Percentiles rank a stretch among this genome's conserved stretches.
Evolutionary conservation across 164 flowering plant species (phyloP).

Genomic region (Cinnamomum micranthum): DNA sequence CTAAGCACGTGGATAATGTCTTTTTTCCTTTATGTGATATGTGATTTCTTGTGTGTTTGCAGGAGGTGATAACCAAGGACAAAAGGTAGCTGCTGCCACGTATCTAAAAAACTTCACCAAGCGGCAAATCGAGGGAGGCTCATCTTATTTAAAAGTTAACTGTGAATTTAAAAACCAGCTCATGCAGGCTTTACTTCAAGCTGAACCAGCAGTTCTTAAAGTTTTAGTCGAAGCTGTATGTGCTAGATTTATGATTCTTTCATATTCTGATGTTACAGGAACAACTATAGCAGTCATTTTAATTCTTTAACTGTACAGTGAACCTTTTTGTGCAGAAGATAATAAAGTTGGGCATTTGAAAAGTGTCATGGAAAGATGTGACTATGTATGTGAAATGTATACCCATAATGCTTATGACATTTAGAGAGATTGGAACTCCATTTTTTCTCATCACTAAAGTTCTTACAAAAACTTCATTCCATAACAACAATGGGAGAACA

Average conservation of each 20-base stretch:
- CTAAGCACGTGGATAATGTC: not conserved
- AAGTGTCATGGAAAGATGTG: no score
- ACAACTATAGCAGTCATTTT: not conserved
- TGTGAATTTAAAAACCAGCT: conserved; percentile 53
- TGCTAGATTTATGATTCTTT: not conserved
- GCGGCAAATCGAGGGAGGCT: conserved; percentile 25
- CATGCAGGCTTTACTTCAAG: conserved; percentile 49
- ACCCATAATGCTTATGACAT: no score
- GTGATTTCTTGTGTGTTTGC: not conserved
- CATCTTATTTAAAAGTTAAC: conserved; percentile 22
- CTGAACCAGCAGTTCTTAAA: conserved; percentile 52
- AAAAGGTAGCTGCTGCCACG: conserved; percentile 63
- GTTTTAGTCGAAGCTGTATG: conserved; percentile 70
- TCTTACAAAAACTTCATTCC: no score
- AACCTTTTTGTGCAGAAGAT: no score
- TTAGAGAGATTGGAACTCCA: no score
- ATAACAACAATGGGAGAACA: no score
- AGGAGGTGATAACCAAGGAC: conserved; percentile 53
- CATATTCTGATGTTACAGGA: not conserved
- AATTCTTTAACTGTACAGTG: no score
- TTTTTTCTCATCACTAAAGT: no score
- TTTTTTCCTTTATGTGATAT: not conserved
- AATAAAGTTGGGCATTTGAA: no score
- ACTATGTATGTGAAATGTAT: no score
- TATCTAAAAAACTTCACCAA: conserved; percentile 64